These are phyloP conservation scores for Komagataella populi DNA, from an alignment of 805 yeast genomes.

Conservation along the genomic window DNA sequence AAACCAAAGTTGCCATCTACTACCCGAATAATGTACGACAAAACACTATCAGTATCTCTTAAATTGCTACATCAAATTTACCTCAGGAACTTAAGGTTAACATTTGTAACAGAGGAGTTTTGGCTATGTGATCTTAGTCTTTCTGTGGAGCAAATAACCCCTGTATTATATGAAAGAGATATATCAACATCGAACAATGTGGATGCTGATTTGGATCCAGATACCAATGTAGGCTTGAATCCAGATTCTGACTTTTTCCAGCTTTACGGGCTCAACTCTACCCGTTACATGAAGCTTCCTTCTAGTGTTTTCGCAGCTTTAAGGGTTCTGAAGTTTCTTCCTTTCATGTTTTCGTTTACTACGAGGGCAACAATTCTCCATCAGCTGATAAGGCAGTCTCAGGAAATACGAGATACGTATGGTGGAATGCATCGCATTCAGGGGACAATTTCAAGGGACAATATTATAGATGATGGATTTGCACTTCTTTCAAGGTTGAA, in stretches of 20 bases:
- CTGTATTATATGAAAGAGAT: neutral
- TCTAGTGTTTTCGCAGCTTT: constrained; percentile 1
- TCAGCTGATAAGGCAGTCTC: constrained; percentile 41
- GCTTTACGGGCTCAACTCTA: neutral
- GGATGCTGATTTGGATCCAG: neutral
- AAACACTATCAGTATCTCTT: neutral
- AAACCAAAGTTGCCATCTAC: neutral
- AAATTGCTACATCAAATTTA: neutral
- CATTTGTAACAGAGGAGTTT: neutral
- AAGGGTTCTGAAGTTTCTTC: constrained; percentile 33
- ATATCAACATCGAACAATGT: neutral
- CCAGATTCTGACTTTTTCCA: neutral
- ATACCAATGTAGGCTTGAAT: neutral
- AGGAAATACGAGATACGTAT: constrained; percentile 13
- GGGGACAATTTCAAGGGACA: constrained; percentile 56
- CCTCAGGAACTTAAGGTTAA: neutral
- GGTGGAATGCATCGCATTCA: constrained; percentile 13
- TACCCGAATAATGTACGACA: neutral
- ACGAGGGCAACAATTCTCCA: constrained; percentile 66
- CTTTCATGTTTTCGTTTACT: constrained; percentile 70
- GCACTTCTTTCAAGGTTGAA: constrained; percentile 31
- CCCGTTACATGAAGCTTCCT: neutral
- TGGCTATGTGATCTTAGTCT: neutral
- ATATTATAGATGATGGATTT: constrained; percentile 65
- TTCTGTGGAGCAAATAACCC: neutral